Evolutionary conservation across 1,284 basidiomycete genomes (phyloP).

Genomic region (Microbotryum lychnidis-dioicae): DNA sequence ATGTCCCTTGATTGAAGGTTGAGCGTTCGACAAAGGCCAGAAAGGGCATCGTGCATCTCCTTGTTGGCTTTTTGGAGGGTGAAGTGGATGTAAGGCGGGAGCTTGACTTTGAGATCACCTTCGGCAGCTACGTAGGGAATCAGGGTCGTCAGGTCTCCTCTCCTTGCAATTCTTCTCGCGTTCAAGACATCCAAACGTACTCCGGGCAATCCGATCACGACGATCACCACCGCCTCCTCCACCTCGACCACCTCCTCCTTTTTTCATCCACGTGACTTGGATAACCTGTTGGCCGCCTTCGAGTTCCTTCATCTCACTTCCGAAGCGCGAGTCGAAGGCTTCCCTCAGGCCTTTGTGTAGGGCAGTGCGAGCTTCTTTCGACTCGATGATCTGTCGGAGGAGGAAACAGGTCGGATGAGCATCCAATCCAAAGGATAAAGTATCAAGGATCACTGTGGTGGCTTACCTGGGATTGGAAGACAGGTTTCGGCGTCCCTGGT

Average conservation of each 20-base stretch:
- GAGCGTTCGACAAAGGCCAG: slow-evolving; percentile 65
- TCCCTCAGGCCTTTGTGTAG: slow-evolving; percentile 75
- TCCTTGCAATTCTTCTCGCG: background rate
- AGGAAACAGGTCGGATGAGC: background rate
- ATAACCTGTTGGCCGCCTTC: slow-evolving; percentile 18
- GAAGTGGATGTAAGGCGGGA: slow-evolving; percentile 82
- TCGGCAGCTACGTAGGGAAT: background rate
- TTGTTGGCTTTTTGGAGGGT: slow-evolving; percentile 95
- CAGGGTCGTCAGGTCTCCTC: background rate
- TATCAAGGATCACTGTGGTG: background rate
- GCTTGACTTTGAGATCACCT: slow-evolving; percentile 2
- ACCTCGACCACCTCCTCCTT: background rate
- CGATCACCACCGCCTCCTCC: background rate
- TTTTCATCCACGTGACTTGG: slow-evolving; percentile 23
- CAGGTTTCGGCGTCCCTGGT: background rate
- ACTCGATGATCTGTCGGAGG: slow-evolving; percentile 58
- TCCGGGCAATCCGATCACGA: background rate
- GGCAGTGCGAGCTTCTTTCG: slow-evolving; percentile 69
- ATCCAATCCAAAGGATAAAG: no score
- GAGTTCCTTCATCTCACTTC: slow-evolving; percentile 61
- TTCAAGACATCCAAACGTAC: background rate
- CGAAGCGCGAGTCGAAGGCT: slow-evolving; percentile 71
- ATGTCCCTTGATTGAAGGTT: slow-evolving; percentile 69
- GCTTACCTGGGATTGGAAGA: slow-evolving; percentile 8
- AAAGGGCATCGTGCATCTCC: slow-evolving; percentile 89